Percentiles rank a stretch among this genome's conserved stretches.
These are phyloP conservation scores for Citrus medica DNA, from an alignment of 345 rosid species.

Conservation along the genomic window DNA sequence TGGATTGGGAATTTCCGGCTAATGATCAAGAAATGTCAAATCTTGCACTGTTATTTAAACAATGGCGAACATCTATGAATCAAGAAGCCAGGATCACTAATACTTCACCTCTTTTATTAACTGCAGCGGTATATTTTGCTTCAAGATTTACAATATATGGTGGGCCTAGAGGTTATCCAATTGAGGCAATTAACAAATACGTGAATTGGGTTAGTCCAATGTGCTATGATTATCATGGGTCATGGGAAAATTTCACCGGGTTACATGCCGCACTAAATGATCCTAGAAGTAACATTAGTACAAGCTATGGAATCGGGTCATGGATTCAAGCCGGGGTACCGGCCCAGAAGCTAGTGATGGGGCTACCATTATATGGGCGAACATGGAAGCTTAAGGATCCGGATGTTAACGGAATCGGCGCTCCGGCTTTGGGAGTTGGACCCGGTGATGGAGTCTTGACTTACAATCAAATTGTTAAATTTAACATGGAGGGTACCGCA, in stretches of 20 bases:
- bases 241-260: slow-evolving; percentile 38
- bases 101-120: slow-evolving; percentile 25
- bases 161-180: slow-evolving; percentile 26
- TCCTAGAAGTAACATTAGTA: slow-evolving; percentile 23
- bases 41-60: slow-evolving; percentile 15
- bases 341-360: slow-evolving; percentile 39
- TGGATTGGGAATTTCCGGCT: slow-evolving; percentile 49
- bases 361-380: slow-evolving; percentile 41
- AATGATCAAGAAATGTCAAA: slow-evolving; percentile 26
- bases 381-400: slow-evolving; percentile 41
- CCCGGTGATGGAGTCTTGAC: slow-evolving; percentile 24
- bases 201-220: slow-evolving; percentile 38
- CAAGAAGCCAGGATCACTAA: slow-evolving; percentile 13
- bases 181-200: slow-evolving; percentile 10
- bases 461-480: slow-evolving; percentile 25
- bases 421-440: slow-evolving; percentile 25
- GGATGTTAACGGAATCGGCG: slow-evolving; percentile 26
- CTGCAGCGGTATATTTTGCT: slow-evolving; percentile 41
- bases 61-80: slow-evolving; percentile 26
- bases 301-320: slow-evolving; percentile 27
- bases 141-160: slow-evolving; percentile 10
- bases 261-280: slow-evolving; percentile 29
- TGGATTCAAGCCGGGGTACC: slow-evolving; percentile 38
- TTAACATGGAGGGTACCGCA: slow-evolving; percentile 10
- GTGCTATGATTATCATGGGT: slow-evolving; percentile 40